Evolutionary conservation across 2,329 filamentous ascomycete genomes (phyloP).

Genomic region (Fusarium compactum): DNA sequence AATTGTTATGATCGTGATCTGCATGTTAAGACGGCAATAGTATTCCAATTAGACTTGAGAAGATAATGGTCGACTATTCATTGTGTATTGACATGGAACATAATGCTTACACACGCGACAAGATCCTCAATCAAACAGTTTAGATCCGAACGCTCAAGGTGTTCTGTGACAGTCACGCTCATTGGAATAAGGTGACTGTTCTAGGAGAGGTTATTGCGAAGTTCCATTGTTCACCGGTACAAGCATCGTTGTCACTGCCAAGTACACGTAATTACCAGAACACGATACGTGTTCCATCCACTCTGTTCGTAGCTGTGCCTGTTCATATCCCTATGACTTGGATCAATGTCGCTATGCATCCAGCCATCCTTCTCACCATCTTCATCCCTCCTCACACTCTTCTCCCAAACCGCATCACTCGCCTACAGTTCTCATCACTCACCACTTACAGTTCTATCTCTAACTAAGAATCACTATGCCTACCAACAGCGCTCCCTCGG

Average conservation of each 20-base stretch:
- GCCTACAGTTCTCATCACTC: background rate
- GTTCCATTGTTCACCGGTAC: background rate
- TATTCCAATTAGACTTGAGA: no score
- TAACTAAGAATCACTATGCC: background rate
- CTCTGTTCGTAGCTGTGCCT: background rate
- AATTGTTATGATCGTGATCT: no score
- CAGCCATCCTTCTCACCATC: background rate
- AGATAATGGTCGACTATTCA: rapidly evolving
- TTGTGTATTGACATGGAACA: background rate
- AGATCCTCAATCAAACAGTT: background rate
- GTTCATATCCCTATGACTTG: background rate
- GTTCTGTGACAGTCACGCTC: background rate
- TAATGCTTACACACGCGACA: rapidly evolving
- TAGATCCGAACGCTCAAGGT: rapidly evolving
- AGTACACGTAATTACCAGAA: background rate
- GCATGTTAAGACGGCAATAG: no score
- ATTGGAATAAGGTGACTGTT: no score
- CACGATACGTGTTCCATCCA: background rate
- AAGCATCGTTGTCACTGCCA: background rate
- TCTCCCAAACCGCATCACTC: background rate
- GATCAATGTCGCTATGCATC: rapidly evolving
- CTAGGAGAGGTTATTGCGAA: no score
- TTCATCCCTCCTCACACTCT: background rate
- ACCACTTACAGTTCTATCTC: background rate
- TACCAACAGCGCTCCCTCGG: background rate